Conservation (phyloP, 768 basidiomycete species). For the Termitomyces sp. region DNA sequence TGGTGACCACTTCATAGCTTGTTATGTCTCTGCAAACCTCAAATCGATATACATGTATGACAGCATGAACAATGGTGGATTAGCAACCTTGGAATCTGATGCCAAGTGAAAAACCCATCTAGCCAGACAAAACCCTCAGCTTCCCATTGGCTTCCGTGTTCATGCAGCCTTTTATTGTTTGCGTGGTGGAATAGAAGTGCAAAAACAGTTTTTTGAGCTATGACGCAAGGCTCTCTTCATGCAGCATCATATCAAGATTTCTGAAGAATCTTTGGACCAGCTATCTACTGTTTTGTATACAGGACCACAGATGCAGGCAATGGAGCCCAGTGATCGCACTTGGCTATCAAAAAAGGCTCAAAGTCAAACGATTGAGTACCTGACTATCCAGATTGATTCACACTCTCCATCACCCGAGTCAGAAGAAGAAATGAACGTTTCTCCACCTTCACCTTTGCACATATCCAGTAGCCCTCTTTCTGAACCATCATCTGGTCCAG, state of each 20-base stretch:
- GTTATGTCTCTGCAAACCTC: not conserved
- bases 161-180: slow-evolving; percentile 1
- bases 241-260: not conserved
- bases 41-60: not conserved
- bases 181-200: not conserved
- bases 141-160: not conserved
- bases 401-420: too few species aligned
- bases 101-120: not conserved
- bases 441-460: not conserved
- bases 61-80: not conserved
- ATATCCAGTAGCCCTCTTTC: not conserved
- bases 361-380: not conserved
- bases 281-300: not conserved
- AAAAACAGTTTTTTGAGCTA: not conserved
- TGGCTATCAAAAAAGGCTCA: not conserved
- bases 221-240: not conserved
- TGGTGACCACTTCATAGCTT: slow-evolving; percentile 1
- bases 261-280: not conserved
- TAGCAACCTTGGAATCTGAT: not conserved
- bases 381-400: not conserved
- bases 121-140: not conserved
- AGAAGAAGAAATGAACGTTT: too few species aligned
- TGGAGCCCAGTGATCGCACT: not conserved
- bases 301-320: too few species aligned
- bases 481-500: not conserved